These are phyloP conservation scores for Plasmodium chabaudi DNA, from an alignment of 169 alveolate genomes.

Conservation along the genomic window DNA sequence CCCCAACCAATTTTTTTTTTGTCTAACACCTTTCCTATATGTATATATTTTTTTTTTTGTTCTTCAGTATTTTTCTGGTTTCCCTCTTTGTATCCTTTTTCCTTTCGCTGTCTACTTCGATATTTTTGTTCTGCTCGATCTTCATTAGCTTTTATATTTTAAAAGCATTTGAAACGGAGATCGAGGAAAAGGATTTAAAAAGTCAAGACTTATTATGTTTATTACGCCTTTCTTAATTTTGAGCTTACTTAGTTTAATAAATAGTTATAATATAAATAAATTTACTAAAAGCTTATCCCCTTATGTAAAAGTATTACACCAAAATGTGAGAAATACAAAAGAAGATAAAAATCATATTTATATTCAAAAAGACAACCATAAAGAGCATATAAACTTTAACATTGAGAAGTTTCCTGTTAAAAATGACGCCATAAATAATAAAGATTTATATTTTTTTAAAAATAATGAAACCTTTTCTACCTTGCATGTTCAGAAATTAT, in stretches of 20 bases:
- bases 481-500: slow-evolving; percentile 20
- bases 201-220: slow-evolving; percentile 62
- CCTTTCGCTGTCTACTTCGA: slow-evolving; percentile 25
- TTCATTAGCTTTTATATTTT: slow-evolving; percentile 30
- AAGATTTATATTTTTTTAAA: slow-evolving; percentile 43
- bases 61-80: slow-evolving; percentile 30
- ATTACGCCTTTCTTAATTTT: slow-evolving; percentile 18
- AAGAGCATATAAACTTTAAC: not conserved
- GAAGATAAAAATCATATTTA: not conserved
- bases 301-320: not conserved
- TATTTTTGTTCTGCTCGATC: slow-evolving; percentile 9
- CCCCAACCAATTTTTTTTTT: slow-evolving; percentile 12
- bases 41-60: slow-evolving; percentile 27
- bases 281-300: not conserved
- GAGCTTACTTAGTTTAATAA: slow-evolving; percentile 5
- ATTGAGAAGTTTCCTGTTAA: slow-evolving; percentile 40
- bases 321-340: slow-evolving; percentile 17
- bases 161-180: slow-evolving; percentile 24
- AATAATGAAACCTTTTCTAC: slow-evolving; percentile 43
- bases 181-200: slow-evolving; percentile 34
- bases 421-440: slow-evolving; percentile 17
- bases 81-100: slow-evolving; percentile 29
- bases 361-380: slow-evolving; percentile 7
- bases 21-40: slow-evolving; percentile 14
- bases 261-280: slow-evolving; percentile 30